Evolutionary conservation across 116 monocot species (phyloP).

Genomic region (Papilionanthe hybrid): DNA sequence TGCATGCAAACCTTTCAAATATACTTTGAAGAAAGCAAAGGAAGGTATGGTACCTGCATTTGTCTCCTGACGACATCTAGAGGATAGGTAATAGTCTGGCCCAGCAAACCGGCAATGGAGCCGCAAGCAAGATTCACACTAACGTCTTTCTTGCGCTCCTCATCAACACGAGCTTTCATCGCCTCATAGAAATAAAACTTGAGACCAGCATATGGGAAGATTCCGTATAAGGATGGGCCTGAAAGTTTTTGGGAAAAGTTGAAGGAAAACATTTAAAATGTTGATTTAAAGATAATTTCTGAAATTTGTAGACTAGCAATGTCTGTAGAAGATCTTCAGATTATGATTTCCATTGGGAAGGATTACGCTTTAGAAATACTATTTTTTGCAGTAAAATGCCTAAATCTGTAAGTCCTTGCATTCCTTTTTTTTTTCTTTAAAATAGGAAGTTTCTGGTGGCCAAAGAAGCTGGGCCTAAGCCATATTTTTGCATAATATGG

Average conservation of each 20-base stretch:
- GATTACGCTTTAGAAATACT: too few species aligned
- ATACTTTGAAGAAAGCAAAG: neutral
- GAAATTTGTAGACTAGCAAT: neutral
- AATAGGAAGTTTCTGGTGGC: too few species aligned
- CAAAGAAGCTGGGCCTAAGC: too few species aligned
- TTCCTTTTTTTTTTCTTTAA: too few species aligned
- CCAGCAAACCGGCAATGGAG: constrained; percentile 81
- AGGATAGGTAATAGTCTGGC: constrained; percentile 96
- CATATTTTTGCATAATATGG: too few species aligned
- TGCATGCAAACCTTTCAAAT: neutral
- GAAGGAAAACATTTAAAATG: neutral
- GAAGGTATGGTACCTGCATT: constrained; percentile 69
- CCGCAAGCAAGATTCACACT: constrained; percentile 78
- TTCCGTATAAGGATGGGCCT: constrained; percentile 91
- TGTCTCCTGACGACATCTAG: constrained; percentile 97
- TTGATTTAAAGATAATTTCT: neutral
- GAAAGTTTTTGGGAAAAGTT: neutral
- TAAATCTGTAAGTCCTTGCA: too few species aligned
- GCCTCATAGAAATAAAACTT: constrained; percentile 96
- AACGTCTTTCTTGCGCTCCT: constrained; percentile 63
- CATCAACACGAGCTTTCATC: constrained; percentile 79
- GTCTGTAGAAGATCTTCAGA: neutral
- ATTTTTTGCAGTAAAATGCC: too few species aligned
- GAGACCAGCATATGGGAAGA: constrained; percentile 93
- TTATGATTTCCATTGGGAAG: too few species aligned